Evolutionary conservation across 2,329 filamentous ascomycete species (phyloP), one percentile per base, ranked within the genome.

Genomic region (Aspergillus clavatus): DNA sequence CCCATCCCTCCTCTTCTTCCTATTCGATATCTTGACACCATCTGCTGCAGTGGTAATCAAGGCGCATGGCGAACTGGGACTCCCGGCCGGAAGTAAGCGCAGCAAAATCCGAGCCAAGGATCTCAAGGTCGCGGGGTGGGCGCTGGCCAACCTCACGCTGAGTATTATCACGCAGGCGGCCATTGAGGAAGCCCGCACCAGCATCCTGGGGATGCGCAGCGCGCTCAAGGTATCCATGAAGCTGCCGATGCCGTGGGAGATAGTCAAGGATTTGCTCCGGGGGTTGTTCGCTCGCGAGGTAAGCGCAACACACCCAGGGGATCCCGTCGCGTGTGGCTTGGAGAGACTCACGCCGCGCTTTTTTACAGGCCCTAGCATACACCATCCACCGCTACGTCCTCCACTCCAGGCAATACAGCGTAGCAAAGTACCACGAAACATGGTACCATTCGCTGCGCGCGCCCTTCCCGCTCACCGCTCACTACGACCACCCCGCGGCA

Each of bases 371-470:
- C 24, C 38, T 65, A 4, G 48, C 54, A 46, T 95, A 94, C 64
- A 77, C 81, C 56, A 75, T 88, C 54, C 89, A 95, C 68, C 82
- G 86, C 41, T 78, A 79, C 59, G 47, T 84, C 21, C 76, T 95
- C 7, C 89, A 95, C 67, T 75, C 40, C 72, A 80, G 61, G 48
- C 58, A 38, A 40, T 56, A 42, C 75, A 72, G 59, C 70, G 71
- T 57, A 81, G 87, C 67, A 66, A 72, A 52, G 26, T 52, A 68
- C 59, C 80, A 83, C 55, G 50, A 66, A 16, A 55, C 58, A 26
- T 83, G 80, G 80, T 79, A 81, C 46, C 80, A 83, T 56, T 69
- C 68, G 35, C 61, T 81, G 36, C 57, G 55, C 18, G 62, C 74
- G 10, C 78, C 79, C 0, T 82, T 76, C 57, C 77, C 79, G 12